Base-by-base conservation (phyloP, 2,329 filamentous ascomycete species). In the Fusarium irregulare region DNA sequence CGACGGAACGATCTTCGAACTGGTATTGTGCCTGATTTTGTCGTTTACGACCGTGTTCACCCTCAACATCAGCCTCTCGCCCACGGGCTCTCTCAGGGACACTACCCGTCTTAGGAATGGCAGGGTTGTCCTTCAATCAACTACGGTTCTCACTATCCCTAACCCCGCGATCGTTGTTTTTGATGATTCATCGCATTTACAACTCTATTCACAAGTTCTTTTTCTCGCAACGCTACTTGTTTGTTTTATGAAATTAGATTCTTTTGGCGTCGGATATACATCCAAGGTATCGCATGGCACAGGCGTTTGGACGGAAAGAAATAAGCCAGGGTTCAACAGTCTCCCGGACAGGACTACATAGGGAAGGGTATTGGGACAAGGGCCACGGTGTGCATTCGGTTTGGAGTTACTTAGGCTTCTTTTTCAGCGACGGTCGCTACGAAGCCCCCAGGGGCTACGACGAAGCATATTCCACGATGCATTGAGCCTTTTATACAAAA, bases 1-100 rank as follows among this genome's bases (percentile, higher is more conserved):
- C 89, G 92, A 76, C 84, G 89, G 32, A 85, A 89, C 62, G 89
- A 91, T 44, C 83, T 92, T 60, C 89, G 90, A 40, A 88, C 90
- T 1, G 92, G 92, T 13, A 86, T 93, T 21, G 87, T 94, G 7
- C 92, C 92, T 20, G 88, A 91, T 71, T 91, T 88, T 64, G 60
- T 81, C 45, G 60, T 78, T 49, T 81, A 77, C 68, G 78, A 80
- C 51, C 72, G 79, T 10, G 73, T 75, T 37, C 77, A 79, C 59
- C 72, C 76, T 16, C 75, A 75, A 32, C 73, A 77, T 34, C 76
- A 76, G 34, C 16, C 34, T n/a, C 34, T 37, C 34, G 16, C 34
- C 16, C 34, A 37, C 34, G 34, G 44, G 68, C 66, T 16, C 51
- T 75, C 66, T 30, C 79, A 80, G 46, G 78, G 78, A 49, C 76